Evolutionary conservation across 805 yeast species (phyloP).

Genomic region (Wickerhamiella bombiphila): DNA sequence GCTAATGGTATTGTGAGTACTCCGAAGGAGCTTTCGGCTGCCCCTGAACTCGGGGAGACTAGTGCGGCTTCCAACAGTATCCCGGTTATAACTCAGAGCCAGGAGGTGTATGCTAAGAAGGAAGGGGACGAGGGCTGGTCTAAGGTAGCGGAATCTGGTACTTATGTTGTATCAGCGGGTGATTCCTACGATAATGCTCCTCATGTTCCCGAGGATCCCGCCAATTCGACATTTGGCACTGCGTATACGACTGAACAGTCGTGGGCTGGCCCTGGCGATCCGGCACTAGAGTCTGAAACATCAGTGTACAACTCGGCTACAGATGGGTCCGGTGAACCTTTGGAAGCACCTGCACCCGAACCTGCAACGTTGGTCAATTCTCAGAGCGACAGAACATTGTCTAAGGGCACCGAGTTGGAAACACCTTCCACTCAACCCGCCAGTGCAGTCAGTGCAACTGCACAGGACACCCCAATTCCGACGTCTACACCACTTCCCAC

Average conservation of each 20-base stretch:
- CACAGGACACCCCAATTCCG: neutral
- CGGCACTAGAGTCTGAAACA: neutral
- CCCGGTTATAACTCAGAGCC: neutral
- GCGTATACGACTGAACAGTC: conserved; percentile 4
- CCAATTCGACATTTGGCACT: conserved; percentile 4
- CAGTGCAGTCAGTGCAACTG: neutral
- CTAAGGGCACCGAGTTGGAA: neutral
- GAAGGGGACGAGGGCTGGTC: neutral
- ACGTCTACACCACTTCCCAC: neutral
- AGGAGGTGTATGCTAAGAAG: no score
- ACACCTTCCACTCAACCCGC: neutral
- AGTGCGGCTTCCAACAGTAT: neutral
- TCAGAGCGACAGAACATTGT: no score
- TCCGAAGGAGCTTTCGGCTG: neutral
- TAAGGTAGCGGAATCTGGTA: neutral
- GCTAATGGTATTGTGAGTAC: neutral
- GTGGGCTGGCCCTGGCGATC: conserved; percentile 1
- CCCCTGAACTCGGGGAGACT: neutral
- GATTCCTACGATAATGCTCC: neutral
- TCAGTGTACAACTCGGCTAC: no score
- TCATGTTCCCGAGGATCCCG: neutral
- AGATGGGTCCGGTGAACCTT: no score
- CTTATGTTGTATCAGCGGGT: neutral
- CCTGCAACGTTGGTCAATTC: neutral
- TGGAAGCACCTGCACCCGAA: neutral